A percentile compares a stretch with the other conserved stretches of the same genome.
Evolutionary conservation across 176 grass and related monocot species (phyloP).

Genomic region (Carex pumila): DNA sequence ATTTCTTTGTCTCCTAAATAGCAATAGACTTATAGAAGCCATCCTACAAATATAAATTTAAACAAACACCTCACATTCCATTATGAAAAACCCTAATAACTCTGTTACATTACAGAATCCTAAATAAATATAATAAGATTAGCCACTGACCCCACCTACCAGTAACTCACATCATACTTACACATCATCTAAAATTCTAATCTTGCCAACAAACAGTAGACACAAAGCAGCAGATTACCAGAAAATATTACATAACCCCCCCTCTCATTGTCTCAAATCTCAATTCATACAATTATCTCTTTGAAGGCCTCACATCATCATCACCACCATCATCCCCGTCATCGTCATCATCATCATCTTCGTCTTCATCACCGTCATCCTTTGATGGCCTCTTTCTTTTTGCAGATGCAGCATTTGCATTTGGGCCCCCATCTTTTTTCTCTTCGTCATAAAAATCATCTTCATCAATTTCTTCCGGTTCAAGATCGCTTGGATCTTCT

Average conservation of each 20-base stretch:
- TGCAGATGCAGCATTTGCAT: neutral
- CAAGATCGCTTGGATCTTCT: slow-evolving; percentile 18
- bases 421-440: neutral
- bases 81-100: neutral
- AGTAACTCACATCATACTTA: neutral
- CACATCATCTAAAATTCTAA: slow-evolving; percentile 2
- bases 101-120: neutral
- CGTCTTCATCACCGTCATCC: neutral
- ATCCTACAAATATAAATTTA: neutral
- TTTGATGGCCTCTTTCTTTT: slow-evolving; percentile 21
- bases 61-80: neutral
- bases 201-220: neutral
- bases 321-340: neutral
- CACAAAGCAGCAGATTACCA: neutral
- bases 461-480: slow-evolving; percentile 16
- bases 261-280: neutral
- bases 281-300: neutral
- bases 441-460: slow-evolving; percentile 7
- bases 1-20: neutral
- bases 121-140: neutral
- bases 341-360: neutral
- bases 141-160: neutral
- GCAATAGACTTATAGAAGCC: neutral
- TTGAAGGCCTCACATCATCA: slow-evolving; percentile 22
- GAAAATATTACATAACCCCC: neutral